phyloP scores from a whole-genome alignment of 345 rosid species.

The Bretschneidera sinensis region DNA sequence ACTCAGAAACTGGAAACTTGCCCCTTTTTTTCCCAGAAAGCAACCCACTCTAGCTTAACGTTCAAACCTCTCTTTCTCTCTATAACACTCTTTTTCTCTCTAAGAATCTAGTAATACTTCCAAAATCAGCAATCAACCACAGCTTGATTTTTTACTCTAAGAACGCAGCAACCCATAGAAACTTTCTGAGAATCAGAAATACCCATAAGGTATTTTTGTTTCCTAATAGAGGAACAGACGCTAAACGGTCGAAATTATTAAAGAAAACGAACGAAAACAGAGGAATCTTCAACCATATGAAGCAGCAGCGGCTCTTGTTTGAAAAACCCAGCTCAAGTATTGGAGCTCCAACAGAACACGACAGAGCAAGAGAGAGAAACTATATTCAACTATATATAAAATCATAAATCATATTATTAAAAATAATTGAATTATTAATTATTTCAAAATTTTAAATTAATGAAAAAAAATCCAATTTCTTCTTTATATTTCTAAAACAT shows the following conservation, averaged over 20 bases:
- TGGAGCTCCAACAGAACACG: conserved; percentile 13
- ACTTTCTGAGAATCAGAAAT: conserved; percentile 12
- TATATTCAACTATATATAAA: too few species aligned
- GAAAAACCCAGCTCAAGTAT: conserved; percentile 12
- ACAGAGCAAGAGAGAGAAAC: too few species aligned
- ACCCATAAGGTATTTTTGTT: conserved; percentile 22
- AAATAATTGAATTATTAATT: too few species aligned
- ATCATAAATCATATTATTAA: too few species aligned
- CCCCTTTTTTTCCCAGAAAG: conserved; percentile 30
- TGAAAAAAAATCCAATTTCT: too few species aligned
- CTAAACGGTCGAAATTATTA: conserved; percentile 27
- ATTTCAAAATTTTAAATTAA: too few species aligned
- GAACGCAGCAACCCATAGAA: conserved; percentile 3
- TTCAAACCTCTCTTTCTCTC: conserved; percentile 25
- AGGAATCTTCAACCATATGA: not conserved
- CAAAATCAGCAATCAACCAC: conserved; percentile 23
- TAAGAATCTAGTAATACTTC: conserved; percentile 20
- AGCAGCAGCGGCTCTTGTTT: conserved; percentile 11
- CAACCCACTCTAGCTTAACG: conserved; percentile 32
- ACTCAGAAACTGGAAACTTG: conserved; percentile 28
- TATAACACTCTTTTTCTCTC: conserved; percentile 16
- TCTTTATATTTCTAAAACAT: too few species aligned
- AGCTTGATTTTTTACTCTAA: conserved; percentile 3
- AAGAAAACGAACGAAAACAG: not conserved
- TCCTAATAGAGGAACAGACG: conserved; percentile 4